These are phyloP conservation scores for Suhomyces sp. DNA, from an alignment of 805 yeast species.

Conservation along the genomic window DNA sequence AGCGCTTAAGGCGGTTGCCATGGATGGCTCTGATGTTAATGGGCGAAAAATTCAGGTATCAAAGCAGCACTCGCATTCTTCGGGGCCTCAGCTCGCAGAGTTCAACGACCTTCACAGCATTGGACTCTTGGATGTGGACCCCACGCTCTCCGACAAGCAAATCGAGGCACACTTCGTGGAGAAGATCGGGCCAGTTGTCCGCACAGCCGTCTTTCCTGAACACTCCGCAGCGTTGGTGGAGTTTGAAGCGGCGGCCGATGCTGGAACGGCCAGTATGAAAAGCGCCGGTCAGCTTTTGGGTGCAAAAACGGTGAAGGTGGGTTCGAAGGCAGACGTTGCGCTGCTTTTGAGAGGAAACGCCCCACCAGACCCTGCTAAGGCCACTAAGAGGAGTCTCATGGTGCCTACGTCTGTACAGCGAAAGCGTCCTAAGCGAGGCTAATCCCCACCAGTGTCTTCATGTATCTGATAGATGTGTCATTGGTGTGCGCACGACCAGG, in stretches of 20 bases:
- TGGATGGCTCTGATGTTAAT: constrained; percentile 40
- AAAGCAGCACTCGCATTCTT: neutral
- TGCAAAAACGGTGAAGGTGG: constrained; percentile 20
- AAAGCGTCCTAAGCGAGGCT: neutral
- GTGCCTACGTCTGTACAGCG: constrained; percentile 10
- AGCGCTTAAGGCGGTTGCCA: constrained; percentile 45
- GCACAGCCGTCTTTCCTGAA: constrained; percentile 46
- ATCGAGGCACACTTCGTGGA: constrained; percentile 25
- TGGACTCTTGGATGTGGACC: constrained; percentile 23
- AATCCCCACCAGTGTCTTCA: neutral
- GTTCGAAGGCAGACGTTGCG: constrained; percentile 2
- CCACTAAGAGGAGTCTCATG: constrained; percentile 6
- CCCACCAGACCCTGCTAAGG: neutral
- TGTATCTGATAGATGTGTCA: neutral
- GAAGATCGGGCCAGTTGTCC: constrained; percentile 31
- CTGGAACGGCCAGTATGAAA: constrained; percentile 50
- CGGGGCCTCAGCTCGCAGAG: constrained; percentile 5
- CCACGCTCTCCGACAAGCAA: constrained; percentile 36
- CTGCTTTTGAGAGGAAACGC: neutral
- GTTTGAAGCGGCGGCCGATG: constrained; percentile 38
- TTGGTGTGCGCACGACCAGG: neutral
- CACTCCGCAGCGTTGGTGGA: constrained; percentile 49
- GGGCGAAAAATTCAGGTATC: constrained; percentile 50
- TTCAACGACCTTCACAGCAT: constrained; percentile 19
- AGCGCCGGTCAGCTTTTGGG: constrained; percentile 40